Evolutionary conservation across 768 basidiomycete genomes (phyloP), one percentile per base, ranked within the genome.

Genomic region (Lentinula raphanica): DNA sequence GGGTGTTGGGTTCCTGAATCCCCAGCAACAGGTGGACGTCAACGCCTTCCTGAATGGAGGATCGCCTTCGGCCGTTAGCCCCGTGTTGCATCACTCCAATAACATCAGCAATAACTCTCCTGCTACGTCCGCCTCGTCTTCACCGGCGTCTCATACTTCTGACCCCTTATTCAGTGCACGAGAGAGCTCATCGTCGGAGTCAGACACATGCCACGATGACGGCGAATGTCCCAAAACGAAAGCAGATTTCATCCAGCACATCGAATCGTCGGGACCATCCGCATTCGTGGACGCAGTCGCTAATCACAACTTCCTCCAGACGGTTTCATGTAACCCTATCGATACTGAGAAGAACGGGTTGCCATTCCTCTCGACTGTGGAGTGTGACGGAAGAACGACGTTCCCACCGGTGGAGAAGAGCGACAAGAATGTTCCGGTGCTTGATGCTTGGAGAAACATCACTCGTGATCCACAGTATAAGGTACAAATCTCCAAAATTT

Each of bases 371-470:
- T 70, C 79, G n/a, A 76, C 86, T 62, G 74, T 89, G n/a, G 74
- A 78, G 31, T 91, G 90, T 68, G 75, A 81, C 57, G 85, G 84
- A 8, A 42, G 55, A 35, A 79, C 85, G n/a, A 79, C 73, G 5
- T 84, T 92, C 66, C 88, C 89, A 5, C 80, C 74, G 71, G 88
- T 86, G 15, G 70, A 79, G 61, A 80, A 85, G 72, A 89, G 79
- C 65, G 86, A 88, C 48, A 76, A 83, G 59, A 92, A 92, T 61
- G 72, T 92, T 12, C 88, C 91, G 68, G 86, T 92, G 21, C 76
- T 90, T 42, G 82, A 83, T 58, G 91, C 90, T 12, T 93, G 90
- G 91, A 74, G 83, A 63, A 86, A 75, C 64, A 88, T 94, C 64
- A 87, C 84, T 21, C 82, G 82, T 31, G 81, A 86, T 66, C 90